Conservation (phyloP, 1,139 yeast species). For the Hyphopichia pseudoburtonii region DNA sequence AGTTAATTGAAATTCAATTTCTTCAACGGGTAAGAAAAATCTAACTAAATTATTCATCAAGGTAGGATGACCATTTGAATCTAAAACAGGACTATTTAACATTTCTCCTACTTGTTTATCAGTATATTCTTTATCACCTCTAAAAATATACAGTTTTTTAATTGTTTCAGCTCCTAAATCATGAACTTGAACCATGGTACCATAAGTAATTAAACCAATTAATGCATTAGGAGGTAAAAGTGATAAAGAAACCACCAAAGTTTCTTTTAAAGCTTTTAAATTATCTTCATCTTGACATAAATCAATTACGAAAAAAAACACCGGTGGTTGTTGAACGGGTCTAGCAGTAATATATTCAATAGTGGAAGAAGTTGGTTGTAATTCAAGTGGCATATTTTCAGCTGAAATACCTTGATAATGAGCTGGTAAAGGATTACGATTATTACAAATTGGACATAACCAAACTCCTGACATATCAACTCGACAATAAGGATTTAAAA, state of each 20-base stretch:
- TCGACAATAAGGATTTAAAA: conserved; percentile 84
- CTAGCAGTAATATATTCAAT: conserved; percentile 88
- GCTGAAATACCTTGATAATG: conserved; percentile 85
- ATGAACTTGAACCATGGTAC: conserved; percentile 93
- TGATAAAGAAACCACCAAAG: conserved; percentile 77
- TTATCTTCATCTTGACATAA: conserved; percentile 95
- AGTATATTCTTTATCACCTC: conserved; percentile 88
- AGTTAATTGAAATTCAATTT: conserved; percentile 84
- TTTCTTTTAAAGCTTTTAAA: conserved; percentile 83
- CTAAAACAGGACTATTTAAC: conserved; percentile 55
- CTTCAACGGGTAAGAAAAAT: conserved; percentile 82
- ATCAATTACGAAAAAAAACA: conserved; percentile 87
- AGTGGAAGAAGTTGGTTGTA: conserved; percentile 75
- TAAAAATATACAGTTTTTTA: conserved; percentile 81
- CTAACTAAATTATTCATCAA: conserved; percentile 46
- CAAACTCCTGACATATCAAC: conserved; percentile 84
- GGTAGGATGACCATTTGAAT: conserved; percentile 22
- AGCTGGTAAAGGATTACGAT: conserved; percentile 84
- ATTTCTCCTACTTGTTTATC: conserved; percentile 73
- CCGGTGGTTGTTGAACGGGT: conserved; percentile 91
- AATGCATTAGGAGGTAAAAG: conserved; percentile 91
- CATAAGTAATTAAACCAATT: conserved; percentile 88
- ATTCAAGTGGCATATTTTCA: conserved; percentile 84
- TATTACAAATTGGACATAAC: conserved; percentile 86
- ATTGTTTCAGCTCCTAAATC: conserved; percentile 81